Evolutionary conservation across 352 stramenopile species (phyloP).

Genomic region (Phytophthora chlamydospora): DNA sequence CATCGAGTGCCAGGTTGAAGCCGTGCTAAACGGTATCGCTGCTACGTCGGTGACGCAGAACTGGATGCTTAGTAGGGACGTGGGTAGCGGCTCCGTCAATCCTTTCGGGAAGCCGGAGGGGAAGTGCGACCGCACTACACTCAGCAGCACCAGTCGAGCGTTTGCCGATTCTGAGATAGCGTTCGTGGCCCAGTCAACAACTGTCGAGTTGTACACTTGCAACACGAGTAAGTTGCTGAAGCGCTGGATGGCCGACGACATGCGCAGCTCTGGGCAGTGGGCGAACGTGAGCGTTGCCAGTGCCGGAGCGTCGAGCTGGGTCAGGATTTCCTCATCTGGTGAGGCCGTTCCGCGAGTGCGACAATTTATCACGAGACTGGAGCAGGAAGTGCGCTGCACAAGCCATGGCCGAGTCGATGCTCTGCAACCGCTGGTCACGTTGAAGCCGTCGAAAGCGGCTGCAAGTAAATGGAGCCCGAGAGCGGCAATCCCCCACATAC

Average conservation of each 20-base stretch:
- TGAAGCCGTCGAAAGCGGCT: too few species aligned
- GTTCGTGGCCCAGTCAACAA: slow-evolving; percentile 4
- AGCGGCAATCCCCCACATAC: too few species aligned
- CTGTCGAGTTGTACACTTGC: slow-evolving; percentile 25
- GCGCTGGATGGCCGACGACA: slow-evolving; percentile 1
- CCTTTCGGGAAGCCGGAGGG: neutral
- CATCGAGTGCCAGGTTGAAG: neutral
- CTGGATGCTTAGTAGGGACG: neutral
- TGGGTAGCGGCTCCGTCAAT: neutral
- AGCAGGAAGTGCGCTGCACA: neutral
- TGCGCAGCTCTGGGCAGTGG: slow-evolving; percentile 7
- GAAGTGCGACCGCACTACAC: neutral
- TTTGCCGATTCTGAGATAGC: neutral
- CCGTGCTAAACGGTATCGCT: neutral
- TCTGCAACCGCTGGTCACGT: too few species aligned
- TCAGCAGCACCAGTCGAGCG: neutral
- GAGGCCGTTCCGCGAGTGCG: neutral
- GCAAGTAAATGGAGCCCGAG: too few species aligned
- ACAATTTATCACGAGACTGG: slow-evolving; percentile 14
- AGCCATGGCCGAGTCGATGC: too few species aligned
- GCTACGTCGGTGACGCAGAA: neutral
- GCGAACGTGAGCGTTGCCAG: slow-evolving; percentile 5
- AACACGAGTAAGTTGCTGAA: slow-evolving; percentile 14
- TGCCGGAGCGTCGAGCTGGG: neutral
- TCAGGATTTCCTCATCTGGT: neutral